Evolutionary conservation across 164 flowering plant genomes (phyloP).

Genomic region (Magnolia kwangsiensis): DNA sequence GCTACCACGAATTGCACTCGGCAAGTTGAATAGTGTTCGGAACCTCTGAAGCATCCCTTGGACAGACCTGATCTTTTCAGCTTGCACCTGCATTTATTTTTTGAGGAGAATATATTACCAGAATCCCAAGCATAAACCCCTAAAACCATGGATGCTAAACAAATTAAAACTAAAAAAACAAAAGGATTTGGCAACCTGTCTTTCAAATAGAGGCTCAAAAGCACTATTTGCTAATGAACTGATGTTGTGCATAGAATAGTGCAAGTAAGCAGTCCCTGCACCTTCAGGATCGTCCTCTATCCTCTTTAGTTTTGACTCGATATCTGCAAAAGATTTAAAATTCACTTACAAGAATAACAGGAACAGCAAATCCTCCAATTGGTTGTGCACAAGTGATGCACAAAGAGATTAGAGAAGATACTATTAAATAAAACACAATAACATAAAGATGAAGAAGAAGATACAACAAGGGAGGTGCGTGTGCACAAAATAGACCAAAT

Average conservation of each 20-base stretch:
- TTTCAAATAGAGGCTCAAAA: slow-evolving; percentile 87
- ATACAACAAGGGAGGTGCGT: neutral
- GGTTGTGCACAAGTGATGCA: neutral
- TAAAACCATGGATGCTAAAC: slow-evolving; percentile 4
- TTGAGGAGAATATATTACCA: slow-evolving; percentile 2
- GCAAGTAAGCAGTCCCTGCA: slow-evolving; percentile 83
- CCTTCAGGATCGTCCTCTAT: slow-evolving; percentile 99
- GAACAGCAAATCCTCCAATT: neutral
- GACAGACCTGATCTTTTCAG: slow-evolving; percentile 96
- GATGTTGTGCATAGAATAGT: slow-evolving; percentile 63
- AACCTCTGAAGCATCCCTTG: slow-evolving; percentile 99
- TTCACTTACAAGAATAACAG: neutral
- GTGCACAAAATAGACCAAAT: neutral
- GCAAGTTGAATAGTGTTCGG: slow-evolving; percentile 88
- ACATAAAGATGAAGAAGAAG: neutral
- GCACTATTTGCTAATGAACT: slow-evolving; percentile 79
- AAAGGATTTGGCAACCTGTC: slow-evolving; percentile 60
- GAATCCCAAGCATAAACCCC: neutral
- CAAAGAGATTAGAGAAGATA: neutral
- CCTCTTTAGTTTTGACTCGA: slow-evolving; percentile 84
- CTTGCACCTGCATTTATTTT: slow-evolving; percentile 65
- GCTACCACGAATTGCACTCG: slow-evolving; percentile 88
- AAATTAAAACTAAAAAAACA: slow-evolving; percentile 5
- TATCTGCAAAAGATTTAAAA: slow-evolving; percentile 49
- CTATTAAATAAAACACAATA: too few relatives aligned